Conservation (phyloP, 106 monocot genomes). For the Vanilla planifolia region DNA sequence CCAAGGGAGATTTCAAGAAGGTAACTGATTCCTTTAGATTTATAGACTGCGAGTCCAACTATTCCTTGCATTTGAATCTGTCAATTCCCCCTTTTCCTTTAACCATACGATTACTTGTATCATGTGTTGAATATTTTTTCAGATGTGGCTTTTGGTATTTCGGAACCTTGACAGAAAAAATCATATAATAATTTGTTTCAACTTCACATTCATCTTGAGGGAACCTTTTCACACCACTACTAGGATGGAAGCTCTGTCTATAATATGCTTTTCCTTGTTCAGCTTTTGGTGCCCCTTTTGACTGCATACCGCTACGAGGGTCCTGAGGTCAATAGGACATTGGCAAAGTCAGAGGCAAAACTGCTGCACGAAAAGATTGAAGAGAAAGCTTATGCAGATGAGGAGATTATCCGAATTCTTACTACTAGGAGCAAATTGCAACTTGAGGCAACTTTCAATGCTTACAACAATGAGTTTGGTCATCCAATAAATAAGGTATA, state of each 20-base stretch:
- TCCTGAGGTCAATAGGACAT: conserved; percentile 40
- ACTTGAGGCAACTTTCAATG: conserved; percentile 67
- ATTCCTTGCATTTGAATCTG: too few species aligned
- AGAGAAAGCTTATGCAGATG: conserved; percentile 55
- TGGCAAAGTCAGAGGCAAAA: conserved; percentile 82
- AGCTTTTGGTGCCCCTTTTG: conserved; percentile 67
- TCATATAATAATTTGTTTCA: too few species aligned
- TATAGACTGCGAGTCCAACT: too few species aligned
- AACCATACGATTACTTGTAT: too few species aligned
- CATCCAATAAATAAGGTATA: conserved; percentile 63
- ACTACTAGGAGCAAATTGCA: conserved; percentile 82
- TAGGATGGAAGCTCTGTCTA: too few species aligned
- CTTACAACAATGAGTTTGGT: conserved; percentile 64
- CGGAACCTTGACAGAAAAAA: too few species aligned
- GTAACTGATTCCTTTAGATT: conserved; percentile 11
- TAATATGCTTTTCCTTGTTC: conserved; percentile 7
- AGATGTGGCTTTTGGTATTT: too few species aligned
- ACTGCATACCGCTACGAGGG: conserved; percentile 63
- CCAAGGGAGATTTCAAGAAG: conserved; percentile 65
- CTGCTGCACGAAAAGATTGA: conserved; percentile 60
- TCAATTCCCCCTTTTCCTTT: too few species aligned
- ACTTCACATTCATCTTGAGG: too few species aligned
- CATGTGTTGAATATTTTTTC: too few species aligned
- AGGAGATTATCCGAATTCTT: conserved; percentile 71
- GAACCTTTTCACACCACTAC: too few species aligned